phyloP scores from a whole-genome alignment of 345 rosid genomes.

The Melastoma malabathricum region DNA sequence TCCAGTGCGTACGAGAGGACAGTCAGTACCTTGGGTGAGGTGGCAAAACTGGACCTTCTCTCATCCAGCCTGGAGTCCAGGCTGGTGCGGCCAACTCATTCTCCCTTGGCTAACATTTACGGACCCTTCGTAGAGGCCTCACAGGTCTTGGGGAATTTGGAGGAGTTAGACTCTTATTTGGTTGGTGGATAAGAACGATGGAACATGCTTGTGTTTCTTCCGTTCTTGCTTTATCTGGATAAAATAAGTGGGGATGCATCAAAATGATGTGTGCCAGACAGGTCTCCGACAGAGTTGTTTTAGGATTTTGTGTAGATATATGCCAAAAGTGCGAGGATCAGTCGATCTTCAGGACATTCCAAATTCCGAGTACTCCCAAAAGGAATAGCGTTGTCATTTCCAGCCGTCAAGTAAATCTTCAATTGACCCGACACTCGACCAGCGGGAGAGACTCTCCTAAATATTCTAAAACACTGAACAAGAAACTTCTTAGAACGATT shows the following conservation, averaged over 20 bases:
- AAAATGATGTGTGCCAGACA: background rate
- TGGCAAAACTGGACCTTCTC: slow-evolving; percentile 17
- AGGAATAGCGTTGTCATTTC: no score
- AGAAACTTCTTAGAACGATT: no score
- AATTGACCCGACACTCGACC: no score
- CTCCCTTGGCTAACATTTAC: slow-evolving; percentile 30
- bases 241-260: background rate
- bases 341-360: no score
- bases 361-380: no score
- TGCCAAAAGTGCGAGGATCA: no score
- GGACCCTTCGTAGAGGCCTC: slow-evolving; percentile 5
- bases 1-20: slow-evolving; percentile 49
- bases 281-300: background rate
- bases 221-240: slow-evolving; percentile 9
- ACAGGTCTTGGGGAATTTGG: background rate
- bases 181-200: slow-evolving; percentile 8
- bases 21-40: slow-evolving; percentile 56
- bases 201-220: background rate
- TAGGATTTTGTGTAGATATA: background rate
- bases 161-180: background rate
- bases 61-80: slow-evolving; percentile 19
- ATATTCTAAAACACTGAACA: no score
- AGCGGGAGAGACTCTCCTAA: no score
- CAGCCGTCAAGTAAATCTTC: no score
- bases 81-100: slow-evolving; percentile 4